A percentile compares a stretch with the other conserved stretches of the same genome.
phyloP scores from a whole-genome alignment of 305 asterid genomes.

The Fraxinus sp. region DNA sequence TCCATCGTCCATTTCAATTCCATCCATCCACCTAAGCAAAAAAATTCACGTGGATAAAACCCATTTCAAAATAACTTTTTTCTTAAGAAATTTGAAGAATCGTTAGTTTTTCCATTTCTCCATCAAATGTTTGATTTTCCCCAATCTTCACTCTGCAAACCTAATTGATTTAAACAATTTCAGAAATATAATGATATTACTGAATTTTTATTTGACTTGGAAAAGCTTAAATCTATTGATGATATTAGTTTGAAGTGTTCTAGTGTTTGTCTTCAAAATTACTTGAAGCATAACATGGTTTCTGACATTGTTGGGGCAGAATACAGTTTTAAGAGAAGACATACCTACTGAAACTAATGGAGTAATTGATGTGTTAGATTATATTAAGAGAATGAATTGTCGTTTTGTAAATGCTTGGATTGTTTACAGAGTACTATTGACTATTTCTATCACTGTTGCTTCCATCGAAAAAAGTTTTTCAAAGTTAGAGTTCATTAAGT shows the following conservation, averaged over 20 bases:
- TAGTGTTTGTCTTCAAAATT: neutral
- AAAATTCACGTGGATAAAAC: neutral
- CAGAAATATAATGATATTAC: neutral
- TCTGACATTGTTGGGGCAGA: neutral
- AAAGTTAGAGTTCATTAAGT: no score
- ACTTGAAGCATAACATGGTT: neutral
- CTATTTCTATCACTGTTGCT: neutral
- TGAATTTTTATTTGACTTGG: neutral
- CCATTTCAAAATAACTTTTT: neutral
- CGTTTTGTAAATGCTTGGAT: neutral
- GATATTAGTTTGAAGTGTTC: neutral
- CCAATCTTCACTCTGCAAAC: neutral
- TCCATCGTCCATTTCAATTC: neutral
- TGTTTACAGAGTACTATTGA: neutral
- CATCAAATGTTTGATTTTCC: neutral
- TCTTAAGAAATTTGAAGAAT: neutral
- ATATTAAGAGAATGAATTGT: neutral
- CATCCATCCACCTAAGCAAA: neutral
- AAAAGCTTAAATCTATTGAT: neutral
- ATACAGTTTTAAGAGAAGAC: neutral
- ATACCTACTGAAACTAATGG: neutral
- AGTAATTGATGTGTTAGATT: neutral
- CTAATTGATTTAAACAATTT: neutral
- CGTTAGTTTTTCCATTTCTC: neutral
- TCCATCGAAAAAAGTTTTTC: neutral